These are phyloP conservation scores for Capsella rubella DNA, from an alignment of 441 rosid species.

Conservation along the genomic window DNA sequence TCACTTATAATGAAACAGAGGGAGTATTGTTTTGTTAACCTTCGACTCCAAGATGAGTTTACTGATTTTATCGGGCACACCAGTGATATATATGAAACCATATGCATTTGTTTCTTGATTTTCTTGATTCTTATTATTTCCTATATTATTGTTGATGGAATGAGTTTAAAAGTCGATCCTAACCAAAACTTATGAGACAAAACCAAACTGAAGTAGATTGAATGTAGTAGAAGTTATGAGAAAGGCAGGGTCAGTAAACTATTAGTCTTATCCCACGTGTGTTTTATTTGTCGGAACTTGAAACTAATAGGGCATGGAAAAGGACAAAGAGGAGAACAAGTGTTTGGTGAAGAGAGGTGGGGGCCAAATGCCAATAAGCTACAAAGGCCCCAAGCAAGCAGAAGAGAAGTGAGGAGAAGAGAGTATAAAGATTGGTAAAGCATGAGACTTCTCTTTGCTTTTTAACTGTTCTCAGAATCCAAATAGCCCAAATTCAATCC, in stretches of 20 bases:
- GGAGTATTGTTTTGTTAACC: too few species aligned
- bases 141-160: too few species aligned
- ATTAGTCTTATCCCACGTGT: constrained; percentile 25
- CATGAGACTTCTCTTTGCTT: constrained; percentile 16
- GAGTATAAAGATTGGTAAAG: background rate
- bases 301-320: constrained; percentile 22
- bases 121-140: too few species aligned
- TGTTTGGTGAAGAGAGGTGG: constrained; percentile 19
- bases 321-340: constrained; percentile 8
- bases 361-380: background rate
- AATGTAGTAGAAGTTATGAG: background rate
- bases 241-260: constrained; percentile 4
- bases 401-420: constrained; percentile 3
- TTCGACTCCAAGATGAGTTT: too few species aligned
- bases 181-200: too few species aligned
- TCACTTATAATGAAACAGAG: too few species aligned
- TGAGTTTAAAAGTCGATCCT: too few species aligned
- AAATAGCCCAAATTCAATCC: background rate
- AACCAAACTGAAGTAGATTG: background rate
- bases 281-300: constrained; percentile 16
- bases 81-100: too few species aligned
- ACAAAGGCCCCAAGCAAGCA: constrained; percentile 23
- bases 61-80: too few species aligned
- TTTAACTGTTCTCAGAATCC: background rate
- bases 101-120: too few species aligned